phyloP scores from a whole-genome alignment of 176 grass and related monocot species.

The Eleusine indica region DNA sequence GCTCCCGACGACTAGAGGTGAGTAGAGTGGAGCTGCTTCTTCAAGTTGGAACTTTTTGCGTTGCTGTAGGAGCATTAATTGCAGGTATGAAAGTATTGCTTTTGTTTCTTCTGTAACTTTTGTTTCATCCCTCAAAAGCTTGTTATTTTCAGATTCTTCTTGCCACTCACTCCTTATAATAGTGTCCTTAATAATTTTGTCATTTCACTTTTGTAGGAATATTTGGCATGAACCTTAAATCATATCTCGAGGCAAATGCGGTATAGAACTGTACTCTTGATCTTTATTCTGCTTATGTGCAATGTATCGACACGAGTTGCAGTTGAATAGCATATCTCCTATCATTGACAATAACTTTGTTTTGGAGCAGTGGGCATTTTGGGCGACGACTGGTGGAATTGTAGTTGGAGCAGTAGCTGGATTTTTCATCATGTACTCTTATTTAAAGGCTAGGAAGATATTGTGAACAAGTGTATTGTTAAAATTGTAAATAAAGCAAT shows the following conservation, averaged over 20 bases:
- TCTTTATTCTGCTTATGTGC: constrained; percentile 32
- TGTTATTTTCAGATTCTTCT: not conserved
- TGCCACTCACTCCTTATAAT: not conserved
- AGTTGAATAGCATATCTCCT: not conserved
- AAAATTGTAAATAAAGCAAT: constrained; percentile 49
- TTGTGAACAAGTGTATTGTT: constrained; percentile 49
- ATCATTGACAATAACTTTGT: constrained; percentile 36
- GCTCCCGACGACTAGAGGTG: constrained; percentile 90
- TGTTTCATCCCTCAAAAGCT: not conserved
- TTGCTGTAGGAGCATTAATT: constrained; percentile 89
- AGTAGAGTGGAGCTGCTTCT: constrained; percentile 96
- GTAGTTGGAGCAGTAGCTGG: constrained; percentile 76
- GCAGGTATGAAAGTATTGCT: constrained; percentile 65
- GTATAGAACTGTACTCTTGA: constrained; percentile 49
- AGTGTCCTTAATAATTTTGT: not conserved
- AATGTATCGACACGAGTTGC: not conserved
- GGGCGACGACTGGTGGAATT: constrained; percentile 86
- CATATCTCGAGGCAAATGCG: constrained; percentile 77
- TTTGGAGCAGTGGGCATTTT: constrained; percentile 85
- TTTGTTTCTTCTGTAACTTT: not conserved
- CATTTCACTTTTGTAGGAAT: constrained; percentile 60
- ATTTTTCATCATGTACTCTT: constrained; percentile 81
- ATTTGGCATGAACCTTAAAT: constrained; percentile 96
- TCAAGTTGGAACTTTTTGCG: constrained; percentile 93
- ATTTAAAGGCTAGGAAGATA: constrained; percentile 84